A percentile compares a stretch with the other conserved stretches of the same genome.
These are phyloP conservation scores for Ogataea kodamae DNA, from an alignment of 805 yeast genomes.

Conservation along the genomic window DNA sequence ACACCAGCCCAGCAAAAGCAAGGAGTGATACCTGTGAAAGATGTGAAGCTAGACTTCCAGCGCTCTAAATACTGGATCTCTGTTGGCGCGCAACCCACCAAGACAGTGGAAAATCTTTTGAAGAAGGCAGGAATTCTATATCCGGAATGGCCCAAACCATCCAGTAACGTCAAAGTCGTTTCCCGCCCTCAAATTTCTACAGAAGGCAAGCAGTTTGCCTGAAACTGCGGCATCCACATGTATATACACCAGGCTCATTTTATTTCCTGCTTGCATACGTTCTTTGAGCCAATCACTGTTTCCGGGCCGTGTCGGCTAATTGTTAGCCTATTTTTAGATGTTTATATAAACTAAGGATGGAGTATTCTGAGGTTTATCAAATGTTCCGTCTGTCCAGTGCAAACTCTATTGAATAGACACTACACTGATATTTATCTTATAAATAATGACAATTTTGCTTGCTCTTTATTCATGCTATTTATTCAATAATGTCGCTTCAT, in stretches of 20 bases:
- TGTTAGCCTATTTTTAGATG: constrained; percentile 9
- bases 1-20: constrained; percentile 55
- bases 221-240: constrained; percentile 3
- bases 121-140: constrained; percentile 72
- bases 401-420: too few species aligned
- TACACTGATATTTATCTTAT: too few species aligned
- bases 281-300: constrained; percentile 2
- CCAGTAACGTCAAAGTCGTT: constrained; percentile 20
- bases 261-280: constrained; percentile 6
- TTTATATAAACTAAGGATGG: constrained; percentile 8
- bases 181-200: constrained; percentile 22
- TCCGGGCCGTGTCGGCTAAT: constrained; percentile 7
- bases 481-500: constrained; percentile 16
- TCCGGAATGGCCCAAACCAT: constrained; percentile 55
- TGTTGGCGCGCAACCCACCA: constrained; percentile 94
- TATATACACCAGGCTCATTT: constrained; percentile 2
- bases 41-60: constrained; percentile 78
- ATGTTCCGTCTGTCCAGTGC: constrained; percentile 5
- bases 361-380: too few species aligned
- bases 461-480: too few species aligned
- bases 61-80: constrained; percentile 96
- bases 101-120: constrained; percentile 70
- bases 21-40: constrained; percentile 64
- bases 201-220: constrained; percentile 26
- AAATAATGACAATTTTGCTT: constrained; percentile 1